Conservation (phyloP, 2,329 filamentous ascomycete species). For the Epichloe aotearoae region DNA sequence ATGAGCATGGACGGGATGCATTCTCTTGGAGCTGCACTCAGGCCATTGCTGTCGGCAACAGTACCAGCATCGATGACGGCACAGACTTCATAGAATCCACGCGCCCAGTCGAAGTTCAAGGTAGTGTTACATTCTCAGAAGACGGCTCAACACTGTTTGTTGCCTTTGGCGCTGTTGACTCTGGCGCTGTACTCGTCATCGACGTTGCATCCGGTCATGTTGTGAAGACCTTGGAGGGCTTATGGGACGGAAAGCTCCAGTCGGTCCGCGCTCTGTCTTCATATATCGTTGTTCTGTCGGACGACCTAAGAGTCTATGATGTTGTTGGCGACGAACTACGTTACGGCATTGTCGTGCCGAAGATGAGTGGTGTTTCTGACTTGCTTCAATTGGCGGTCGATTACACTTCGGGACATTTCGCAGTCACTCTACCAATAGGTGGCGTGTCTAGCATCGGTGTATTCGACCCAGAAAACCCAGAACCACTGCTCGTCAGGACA, state of each 20-base stretch:
- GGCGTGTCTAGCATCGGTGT: slow-evolving; percentile 47
- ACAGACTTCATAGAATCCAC: slow-evolving; percentile 13
- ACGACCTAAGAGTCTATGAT: slow-evolving; percentile 68
- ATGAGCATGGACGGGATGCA: slow-evolving; percentile 41
- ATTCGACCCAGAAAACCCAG: slow-evolving; percentile 47
- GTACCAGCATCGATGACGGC: slow-evolving; percentile 29
- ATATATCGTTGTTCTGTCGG: slow-evolving; percentile 62
- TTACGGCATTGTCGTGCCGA: slow-evolving; percentile 47
- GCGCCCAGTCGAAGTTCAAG: slow-evolving; percentile 31
- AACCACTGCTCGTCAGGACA: slow-evolving; percentile 44
- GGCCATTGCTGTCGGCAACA: slow-evolving; percentile 39
- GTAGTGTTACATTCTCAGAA: slow-evolving; percentile 63
- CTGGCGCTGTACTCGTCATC: slow-evolving; percentile 60
- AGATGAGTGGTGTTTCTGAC: slow-evolving; percentile 24
- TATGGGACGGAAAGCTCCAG: slow-evolving; percentile 52
- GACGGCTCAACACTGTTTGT: slow-evolving; percentile 76
- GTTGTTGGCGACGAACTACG: slow-evolving; percentile 64
- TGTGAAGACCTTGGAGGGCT: slow-evolving; percentile 50
- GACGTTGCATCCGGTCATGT: slow-evolving; percentile 57
- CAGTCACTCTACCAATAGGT: slow-evolving; percentile 39
- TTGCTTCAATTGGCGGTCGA: slow-evolving; percentile 63
- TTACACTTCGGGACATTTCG: slow-evolving; percentile 48
- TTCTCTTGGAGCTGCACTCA: slow-evolving; percentile 64
- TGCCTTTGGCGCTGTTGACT: slow-evolving; percentile 39
- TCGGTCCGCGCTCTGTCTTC: slow-evolving; percentile 60